A percentile compares a stretch with the other conserved stretches of the same genome.
Conservation (phyloP, 495 filamentous ascomycete genomes). For the Aspergillus haitiensis region DNA sequence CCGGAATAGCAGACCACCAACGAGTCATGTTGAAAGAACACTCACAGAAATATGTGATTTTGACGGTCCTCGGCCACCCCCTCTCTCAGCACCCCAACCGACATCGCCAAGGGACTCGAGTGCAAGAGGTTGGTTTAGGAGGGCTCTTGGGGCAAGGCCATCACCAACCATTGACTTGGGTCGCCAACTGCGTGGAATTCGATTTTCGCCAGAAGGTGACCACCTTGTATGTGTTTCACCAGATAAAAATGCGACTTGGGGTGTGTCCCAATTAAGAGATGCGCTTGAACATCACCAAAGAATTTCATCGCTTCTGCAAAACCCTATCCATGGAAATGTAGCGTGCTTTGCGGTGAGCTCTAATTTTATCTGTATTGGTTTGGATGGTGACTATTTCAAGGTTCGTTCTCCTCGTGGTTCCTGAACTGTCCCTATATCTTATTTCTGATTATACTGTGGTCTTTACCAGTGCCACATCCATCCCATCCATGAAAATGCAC, state of each 20-base stretch:
- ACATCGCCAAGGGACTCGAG: background rate
- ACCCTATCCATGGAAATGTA: background rate
- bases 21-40: constrained; percentile 12
- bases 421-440: background rate
- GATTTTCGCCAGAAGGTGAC: constrained; percentile 19
- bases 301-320: constrained; percentile 1
- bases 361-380: constrained; percentile 13
- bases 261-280: background rate
- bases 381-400: constrained; percentile 11
- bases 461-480: constrained; percentile 21
- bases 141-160: background rate
- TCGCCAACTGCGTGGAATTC: background rate
- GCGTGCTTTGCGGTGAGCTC: constrained; percentile 22
- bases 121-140: background rate
- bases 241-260: constrained; percentile 12
- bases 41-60: constrained; percentile 13
- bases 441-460: background rate
- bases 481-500: background rate
- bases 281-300: background rate
- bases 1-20: constrained; percentile 5
- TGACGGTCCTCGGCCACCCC: background rate
- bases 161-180: background rate
- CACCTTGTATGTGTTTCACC: constrained; percentile 17
- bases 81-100: background rate
- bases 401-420: constrained; percentile 1